Base-by-base conservation (phyloP, 73 alveolate genomes). In the Diophrys appendiculata region DNA sequence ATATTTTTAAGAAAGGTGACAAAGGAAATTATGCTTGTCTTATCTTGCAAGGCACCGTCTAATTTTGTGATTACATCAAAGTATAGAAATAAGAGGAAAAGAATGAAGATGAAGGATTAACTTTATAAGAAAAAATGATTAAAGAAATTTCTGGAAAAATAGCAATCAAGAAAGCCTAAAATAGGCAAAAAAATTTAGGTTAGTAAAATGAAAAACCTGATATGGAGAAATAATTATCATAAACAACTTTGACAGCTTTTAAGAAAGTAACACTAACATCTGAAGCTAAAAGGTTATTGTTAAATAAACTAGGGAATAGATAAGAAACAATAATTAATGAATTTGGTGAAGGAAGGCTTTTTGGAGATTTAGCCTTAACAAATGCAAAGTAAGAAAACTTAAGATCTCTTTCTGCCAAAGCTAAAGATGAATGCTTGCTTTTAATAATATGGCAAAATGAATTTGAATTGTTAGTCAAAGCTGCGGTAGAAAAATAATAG, bases 291-390 rank as follows among this genome's bases (percentile, higher is more conserved):
- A n/a, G n/a, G n/a, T n/a, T n/a, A 11, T 43, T 43, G n/a, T 43
- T 43, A 18, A 43, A 43, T 43, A 43, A 11, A 11, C n/a, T 43
- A 18, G 18, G 60, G 18, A 18, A 18, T 18, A 43, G 18, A 43
- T 5, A 43, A 18, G 75, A 67, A 31, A 29, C 54, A 3, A 67
- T 67, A 18, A 54, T 23, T n/a, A 67, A 67, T 28, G 75, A 67
- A 28, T 67, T 23, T 67, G 75, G 75, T 43, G 52, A 25, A 25
- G 75, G 75, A 1, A 67, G 53, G 53, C 24, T 67, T 22, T 67
- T 67, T 67, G 75, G 75, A 25, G 75, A 67, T 3, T 54, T 67
- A 1, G 75, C 75, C 5, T 26, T 67, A 23, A 28, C 25, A 29
- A 3, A 67, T 5, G 1, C 75, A 31, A 28, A 67, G 71, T 27